Conservation (phyloP, 2,329 filamentous ascomycete genomes). For the Pestalotiopsis sp. region DNA sequence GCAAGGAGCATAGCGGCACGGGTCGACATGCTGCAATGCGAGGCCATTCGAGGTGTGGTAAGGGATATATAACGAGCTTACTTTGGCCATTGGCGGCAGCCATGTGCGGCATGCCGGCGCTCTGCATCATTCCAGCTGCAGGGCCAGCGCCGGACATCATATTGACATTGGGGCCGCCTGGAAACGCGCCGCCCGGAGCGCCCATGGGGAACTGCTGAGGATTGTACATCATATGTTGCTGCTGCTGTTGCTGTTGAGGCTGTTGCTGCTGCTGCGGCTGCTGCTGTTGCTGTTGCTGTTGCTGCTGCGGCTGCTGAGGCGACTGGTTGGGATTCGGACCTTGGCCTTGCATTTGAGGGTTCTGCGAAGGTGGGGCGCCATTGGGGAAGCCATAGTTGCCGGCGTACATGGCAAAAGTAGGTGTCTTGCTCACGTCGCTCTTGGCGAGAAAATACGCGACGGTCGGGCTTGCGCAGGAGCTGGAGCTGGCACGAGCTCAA, state of each 20-base stretch:
- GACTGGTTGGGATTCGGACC: slow-evolving; percentile 24
- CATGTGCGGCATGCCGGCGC: slow-evolving; percentile 61
- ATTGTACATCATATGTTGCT: slow-evolving; percentile 57
- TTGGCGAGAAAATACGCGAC: slow-evolving; percentile 2
- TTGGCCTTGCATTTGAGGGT: slow-evolving; percentile 46
- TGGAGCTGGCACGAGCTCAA: not conserved
- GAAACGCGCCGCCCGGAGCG: slow-evolving; percentile 47
- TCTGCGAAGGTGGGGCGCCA: slow-evolving; percentile 48
- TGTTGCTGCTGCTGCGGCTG: not conserved
- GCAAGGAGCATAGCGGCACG: not conserved
- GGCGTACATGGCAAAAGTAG: slow-evolving; percentile 50
- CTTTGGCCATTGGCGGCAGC: slow-evolving; percentile 58
- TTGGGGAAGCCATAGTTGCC: slow-evolving; percentile 57
- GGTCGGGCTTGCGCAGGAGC: not conserved
- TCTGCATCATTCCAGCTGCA: slow-evolving; percentile 63
- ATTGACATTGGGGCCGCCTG: slow-evolving; percentile 56
- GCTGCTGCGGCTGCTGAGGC: slow-evolving; percentile 19
- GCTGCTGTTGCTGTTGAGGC: slow-evolving; percentile 22
- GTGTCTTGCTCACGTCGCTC: slow-evolving; percentile 18
- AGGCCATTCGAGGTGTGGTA: not conserved
- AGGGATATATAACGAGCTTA: slow-evolving; percentile 40
- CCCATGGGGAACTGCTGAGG: slow-evolving; percentile 59
- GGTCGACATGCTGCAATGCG: not conserved
- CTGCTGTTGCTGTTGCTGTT: slow-evolving; percentile 17
- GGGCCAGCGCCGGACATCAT: slow-evolving; percentile 56